Conservation (phyloP, 2,329 filamentous ascomycete species). For the Xylaria sp. region DNA sequence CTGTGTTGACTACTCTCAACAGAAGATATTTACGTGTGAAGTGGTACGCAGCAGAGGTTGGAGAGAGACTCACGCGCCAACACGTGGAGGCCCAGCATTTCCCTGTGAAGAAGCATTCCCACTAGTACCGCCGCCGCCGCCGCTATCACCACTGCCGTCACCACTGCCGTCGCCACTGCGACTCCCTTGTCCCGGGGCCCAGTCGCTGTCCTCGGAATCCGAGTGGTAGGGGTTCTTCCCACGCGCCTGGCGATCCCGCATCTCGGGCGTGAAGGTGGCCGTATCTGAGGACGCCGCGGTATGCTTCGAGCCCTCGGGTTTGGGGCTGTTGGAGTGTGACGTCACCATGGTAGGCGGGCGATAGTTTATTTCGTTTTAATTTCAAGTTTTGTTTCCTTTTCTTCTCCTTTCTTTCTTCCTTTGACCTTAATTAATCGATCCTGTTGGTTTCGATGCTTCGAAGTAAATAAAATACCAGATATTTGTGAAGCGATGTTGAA, state of each 20-base stretch:
- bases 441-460: neutral
- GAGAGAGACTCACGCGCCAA: constrained; percentile 22
- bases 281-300: neutral
- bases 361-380: neutral
- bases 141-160: neutral
- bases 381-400: neutral
- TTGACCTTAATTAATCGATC: neutral
- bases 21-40: too few relatives aligned
- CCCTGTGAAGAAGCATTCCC: neutral
- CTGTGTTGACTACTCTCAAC: neutral
- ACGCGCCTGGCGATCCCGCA: constrained; percentile 68
- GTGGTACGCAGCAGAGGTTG: neutral
- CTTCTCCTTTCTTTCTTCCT: neutral
- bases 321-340: constrained; percentile 14
- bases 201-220: constrained; percentile 40
- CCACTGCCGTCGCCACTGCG: neutral
- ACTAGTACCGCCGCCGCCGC: too few relatives aligned
- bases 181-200: neutral
- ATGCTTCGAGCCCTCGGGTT: constrained; percentile 2
- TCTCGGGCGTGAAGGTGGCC: constrained; percentile 56
- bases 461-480: too few relatives aligned
- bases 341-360: neutral
- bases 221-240: constrained; percentile 65
- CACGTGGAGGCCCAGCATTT: neutral
- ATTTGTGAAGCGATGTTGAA: neutral